phyloP scores from a whole-genome alignment of 164 flowering plant genomes.

The Liquidambar formosana region DNA sequence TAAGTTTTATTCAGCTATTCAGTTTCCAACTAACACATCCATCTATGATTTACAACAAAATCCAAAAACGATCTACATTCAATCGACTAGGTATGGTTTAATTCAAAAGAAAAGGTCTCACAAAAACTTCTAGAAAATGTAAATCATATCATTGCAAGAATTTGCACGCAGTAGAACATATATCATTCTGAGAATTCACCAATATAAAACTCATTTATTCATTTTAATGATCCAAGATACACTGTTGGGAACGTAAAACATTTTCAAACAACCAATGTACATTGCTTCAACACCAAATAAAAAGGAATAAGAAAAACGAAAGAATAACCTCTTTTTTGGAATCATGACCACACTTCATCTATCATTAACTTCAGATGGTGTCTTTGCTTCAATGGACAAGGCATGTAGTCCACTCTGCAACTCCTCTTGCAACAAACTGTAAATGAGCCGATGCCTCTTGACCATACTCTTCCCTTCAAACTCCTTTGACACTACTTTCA shows the following conservation, averaged over 20 bases:
- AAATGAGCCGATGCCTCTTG: slow-evolving; percentile 82
- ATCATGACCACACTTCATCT: slow-evolving; percentile 12
- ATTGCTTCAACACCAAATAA: slow-evolving; percentile 3
- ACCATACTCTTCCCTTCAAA: slow-evolving; percentile 92
- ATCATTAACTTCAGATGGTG: slow-evolving; percentile 64
- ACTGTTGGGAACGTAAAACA: neutral
- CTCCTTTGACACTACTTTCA: slow-evolving; percentile 71
- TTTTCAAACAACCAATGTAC: neutral
- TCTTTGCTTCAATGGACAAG: slow-evolving; percentile 84
- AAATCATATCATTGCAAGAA: too few species aligned
- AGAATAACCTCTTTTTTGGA: slow-evolving; percentile 25
- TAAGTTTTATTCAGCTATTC: neutral
- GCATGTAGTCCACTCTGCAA: slow-evolving; percentile 89
- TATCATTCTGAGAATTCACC: neutral
- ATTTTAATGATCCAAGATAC: neutral
- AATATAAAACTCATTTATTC: slow-evolving; percentile 7
- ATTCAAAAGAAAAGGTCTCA: too few species aligned
- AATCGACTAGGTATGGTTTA: neutral
- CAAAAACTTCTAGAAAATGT: too few species aligned
- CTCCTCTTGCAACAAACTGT: slow-evolving; percentile 75
- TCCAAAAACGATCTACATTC: neutral
- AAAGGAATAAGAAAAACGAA: neutral
- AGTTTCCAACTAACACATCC: neutral
- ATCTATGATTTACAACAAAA: neutral
- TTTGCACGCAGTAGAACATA: neutral